Evolutionary conservation across 352 stramenopile genomes (phyloP), one percentile per base, ranked within the genome.

Genomic region (Globisporangium rhizosaccharum): DNA sequence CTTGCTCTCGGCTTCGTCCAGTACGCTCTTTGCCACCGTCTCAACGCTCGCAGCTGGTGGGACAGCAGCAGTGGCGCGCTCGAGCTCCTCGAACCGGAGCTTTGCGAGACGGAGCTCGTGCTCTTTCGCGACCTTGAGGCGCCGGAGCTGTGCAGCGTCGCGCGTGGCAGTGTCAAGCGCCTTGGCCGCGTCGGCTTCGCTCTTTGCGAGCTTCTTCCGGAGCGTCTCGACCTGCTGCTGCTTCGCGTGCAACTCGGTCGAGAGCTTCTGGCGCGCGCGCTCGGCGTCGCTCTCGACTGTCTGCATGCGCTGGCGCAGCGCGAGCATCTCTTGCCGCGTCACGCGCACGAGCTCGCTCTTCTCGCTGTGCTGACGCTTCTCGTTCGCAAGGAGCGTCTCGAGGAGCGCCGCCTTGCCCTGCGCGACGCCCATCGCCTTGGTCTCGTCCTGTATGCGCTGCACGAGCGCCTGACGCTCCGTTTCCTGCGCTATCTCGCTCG

Each of bases 41-140:
- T 63, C 70, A 5, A 10, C 50, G 2, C 8, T 26, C 7, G 36
- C 23, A 0, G 15, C 6, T 17, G 25, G 20, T 33, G 33, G n/a
- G 10, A 23, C 18, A 18, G 62, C 60, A 28, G 67, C 59, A 9
- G 62, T 65, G 12, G 76, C 72, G 12, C 72, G 71, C 33, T 92
- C 79, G 63, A 88, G 73, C 56, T 88, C 75, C 28, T 76, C 75
- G 30, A 92, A 50, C 59, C 77, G 81, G 33, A 88, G 58, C 50
- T 85, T 82, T 1, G 79, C 68, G 50, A 88, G 56, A 20, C 74
- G 71, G 23, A 91, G 58, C 30, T 88, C 76, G 20, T 88, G 79
- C 23, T 89, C 75, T 57, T 88, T 91, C 1, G 71, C 76, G 23
- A 75, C 71, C 68, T 83, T 87, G 8, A 70, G 68, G 25, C 71